Evolutionary conservation across 768 basidiomycete species (phyloP), one percentile per base, ranked within the genome.

Genomic region (Boletus edulis): DNA sequence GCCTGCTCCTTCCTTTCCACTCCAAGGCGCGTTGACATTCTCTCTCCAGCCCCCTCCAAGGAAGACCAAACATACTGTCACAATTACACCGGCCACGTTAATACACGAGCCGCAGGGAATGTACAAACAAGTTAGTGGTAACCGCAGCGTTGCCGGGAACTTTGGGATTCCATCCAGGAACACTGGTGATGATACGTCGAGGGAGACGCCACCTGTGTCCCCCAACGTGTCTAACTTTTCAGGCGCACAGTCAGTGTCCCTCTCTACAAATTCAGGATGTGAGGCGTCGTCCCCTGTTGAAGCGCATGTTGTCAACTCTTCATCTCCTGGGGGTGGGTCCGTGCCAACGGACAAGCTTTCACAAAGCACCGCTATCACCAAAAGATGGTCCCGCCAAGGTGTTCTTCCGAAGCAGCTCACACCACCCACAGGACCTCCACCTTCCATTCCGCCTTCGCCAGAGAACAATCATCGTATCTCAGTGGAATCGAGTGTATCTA

Each of bases 391-490:
- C 37, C 75, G 80, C 48, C 82, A 80, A 58, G 75, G 76, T 14
- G 35, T 63, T 63, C 57, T 78, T 31, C 85, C 85, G 10, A 76
- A 79, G 20, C 76, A 78, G 45, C 66, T 76, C 46, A 80, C 80
- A 5, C 85, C 85, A 11, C 84, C 86, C 3, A 77, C 72, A 27
- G 86, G 83, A 7, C 84, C 86, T 15, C 72, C 82, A 29, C 82
- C 84, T 5, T 77, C 79, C 15, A 66, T 78, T 24, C 81, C 74
- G 6, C 42, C 55, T 71, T 50, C 60, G 27, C 45, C 58, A 17
- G 67, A 65, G 20, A 35, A 57, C 49, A 55, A 64, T 54, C 57
- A 42, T 53, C 72, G 66, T 29, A 29, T 45, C 22, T 66, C 68
- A 15, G 56, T 67, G 29, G 65, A 59, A 20, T 67, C 67, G 15